phyloP scores from a whole-genome alignment of 169 alveolate genomes.

The Sarcocystis neurona region DNA sequence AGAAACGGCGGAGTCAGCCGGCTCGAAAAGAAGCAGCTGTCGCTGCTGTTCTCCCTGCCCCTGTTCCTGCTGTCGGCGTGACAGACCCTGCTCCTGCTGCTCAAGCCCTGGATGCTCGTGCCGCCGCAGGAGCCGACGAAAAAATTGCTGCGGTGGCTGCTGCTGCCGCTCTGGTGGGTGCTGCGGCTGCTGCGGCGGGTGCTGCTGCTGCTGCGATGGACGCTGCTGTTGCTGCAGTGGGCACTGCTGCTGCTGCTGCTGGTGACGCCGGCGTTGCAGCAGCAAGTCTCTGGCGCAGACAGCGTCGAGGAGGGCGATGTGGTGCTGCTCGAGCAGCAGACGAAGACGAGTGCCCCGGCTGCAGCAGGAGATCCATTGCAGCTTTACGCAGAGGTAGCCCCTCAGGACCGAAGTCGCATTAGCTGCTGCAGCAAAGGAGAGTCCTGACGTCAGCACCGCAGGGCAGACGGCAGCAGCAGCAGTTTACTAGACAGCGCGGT shows the following conservation, averaged over 20 bases:
- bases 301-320: background rate
- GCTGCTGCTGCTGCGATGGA: background rate
- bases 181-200: background rate
- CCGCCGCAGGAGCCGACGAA: too few species aligned
- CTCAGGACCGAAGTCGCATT: conserved; percentile 8
- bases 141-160: too few species aligned
- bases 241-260: too few species aligned
- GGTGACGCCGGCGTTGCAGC: background rate
- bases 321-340: conserved; percentile 11
- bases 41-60: too few species aligned
- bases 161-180: background rate
- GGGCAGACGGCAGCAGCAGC: background rate
- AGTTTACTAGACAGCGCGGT: background rate
- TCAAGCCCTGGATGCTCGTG: too few species aligned
- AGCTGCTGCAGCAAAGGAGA: background rate
- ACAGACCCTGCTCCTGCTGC: too few species aligned
- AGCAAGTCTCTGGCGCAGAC: background rate
- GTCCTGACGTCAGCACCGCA: background rate
- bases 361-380: conserved; percentile 64
- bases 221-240: too few species aligned
- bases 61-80: too few species aligned
- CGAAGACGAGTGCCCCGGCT: background rate
- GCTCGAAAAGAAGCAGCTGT: too few species aligned
- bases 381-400: conserved; percentile 64
- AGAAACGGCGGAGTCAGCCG: too few species aligned